Conservation (phyloP, 495 filamentous ascomycete genomes). For the Hamigera avellanea region DNA sequence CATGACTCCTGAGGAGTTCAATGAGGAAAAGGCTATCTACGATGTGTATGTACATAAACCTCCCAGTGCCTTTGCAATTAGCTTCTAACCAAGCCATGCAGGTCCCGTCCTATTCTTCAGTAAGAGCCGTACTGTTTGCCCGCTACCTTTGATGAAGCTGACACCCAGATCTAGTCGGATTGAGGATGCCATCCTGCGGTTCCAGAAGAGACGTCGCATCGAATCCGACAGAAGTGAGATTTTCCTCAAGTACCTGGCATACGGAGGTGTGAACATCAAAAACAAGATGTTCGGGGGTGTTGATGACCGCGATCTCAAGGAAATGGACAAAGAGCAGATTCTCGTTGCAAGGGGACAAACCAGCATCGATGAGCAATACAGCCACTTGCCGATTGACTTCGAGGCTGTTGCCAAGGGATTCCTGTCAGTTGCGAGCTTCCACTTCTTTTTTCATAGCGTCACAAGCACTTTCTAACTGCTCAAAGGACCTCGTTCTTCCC, state of each 20-base stretch:
- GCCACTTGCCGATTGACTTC: slow-evolving; percentile 70
- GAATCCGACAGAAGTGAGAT: slow-evolving; percentile 45
- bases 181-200: slow-evolving; percentile 77
- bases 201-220: slow-evolving; percentile 60
- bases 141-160: slow-evolving; percentile 1
- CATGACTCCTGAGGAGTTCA: slow-evolving; percentile 52
- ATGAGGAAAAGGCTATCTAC: slow-evolving; percentile 51
- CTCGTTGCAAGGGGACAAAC: slow-evolving; percentile 28
- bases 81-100: slow-evolving; percentile 13
- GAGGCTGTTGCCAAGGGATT: slow-evolving; percentile 64
- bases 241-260: slow-evolving; percentile 69
- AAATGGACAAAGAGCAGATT: slow-evolving; percentile 52
- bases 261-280: slow-evolving; percentile 67
- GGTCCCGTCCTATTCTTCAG: slow-evolving; percentile 24
- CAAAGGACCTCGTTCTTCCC: slow-evolving; percentile 37
- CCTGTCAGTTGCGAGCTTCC: slow-evolving; percentile 45
- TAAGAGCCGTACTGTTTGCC: slow-evolving; percentile 14
- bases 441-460: no score
- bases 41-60: slow-evolving; percentile 24
- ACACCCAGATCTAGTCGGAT: slow-evolving; percentile 48
- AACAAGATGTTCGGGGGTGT: slow-evolving; percentile 57
- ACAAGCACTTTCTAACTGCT: not conserved
- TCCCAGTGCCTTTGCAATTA: not conserved
- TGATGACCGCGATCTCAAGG: slow-evolving; percentile 36
- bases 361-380: slow-evolving; percentile 11